phyloP scores from a whole-genome alignment of 192 early-diverging fungal species.

The Gonapodya prolifera region DNA sequence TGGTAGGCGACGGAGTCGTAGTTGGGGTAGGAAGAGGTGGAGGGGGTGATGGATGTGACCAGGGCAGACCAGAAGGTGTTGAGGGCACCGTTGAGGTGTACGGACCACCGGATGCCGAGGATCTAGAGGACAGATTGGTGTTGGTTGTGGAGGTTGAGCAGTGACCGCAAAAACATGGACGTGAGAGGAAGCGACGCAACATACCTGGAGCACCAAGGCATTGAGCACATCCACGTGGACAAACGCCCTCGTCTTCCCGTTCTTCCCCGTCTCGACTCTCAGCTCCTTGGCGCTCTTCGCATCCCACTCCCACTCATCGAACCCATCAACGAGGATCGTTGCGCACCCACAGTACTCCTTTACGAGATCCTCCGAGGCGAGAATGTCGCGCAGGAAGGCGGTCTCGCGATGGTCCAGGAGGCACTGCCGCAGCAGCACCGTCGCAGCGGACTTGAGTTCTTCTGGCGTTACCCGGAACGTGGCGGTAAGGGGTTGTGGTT shows the following conservation, averaged over 20 bases:
- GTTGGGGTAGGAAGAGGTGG: no score
- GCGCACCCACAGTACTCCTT: background rate
- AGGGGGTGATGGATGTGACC: no score
- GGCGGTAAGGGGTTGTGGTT: background rate
- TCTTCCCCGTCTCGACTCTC: background rate
- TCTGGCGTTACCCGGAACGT: background rate
- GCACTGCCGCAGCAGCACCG: background rate
- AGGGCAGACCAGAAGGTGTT: no score
- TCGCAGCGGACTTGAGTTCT: background rate
- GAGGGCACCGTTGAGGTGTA: no score
- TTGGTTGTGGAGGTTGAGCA: no score
- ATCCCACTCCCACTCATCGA: background rate
- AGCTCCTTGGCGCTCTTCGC: background rate
- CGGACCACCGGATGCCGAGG: no score
- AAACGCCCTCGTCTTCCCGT: background rate
- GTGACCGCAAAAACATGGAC: no score
- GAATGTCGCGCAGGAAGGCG: background rate
- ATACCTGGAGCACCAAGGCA: no score
- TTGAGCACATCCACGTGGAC: no score
- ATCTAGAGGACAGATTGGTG: no score
- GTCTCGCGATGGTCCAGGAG: background rate
- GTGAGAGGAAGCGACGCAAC: no score
- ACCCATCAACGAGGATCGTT: background rate
- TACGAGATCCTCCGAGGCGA: background rate
- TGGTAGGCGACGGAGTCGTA: no score